Evolutionary conservation across 495 filamentous ascomycete species (phyloP).

Genomic region (Tuber umbilicatum): DNA sequence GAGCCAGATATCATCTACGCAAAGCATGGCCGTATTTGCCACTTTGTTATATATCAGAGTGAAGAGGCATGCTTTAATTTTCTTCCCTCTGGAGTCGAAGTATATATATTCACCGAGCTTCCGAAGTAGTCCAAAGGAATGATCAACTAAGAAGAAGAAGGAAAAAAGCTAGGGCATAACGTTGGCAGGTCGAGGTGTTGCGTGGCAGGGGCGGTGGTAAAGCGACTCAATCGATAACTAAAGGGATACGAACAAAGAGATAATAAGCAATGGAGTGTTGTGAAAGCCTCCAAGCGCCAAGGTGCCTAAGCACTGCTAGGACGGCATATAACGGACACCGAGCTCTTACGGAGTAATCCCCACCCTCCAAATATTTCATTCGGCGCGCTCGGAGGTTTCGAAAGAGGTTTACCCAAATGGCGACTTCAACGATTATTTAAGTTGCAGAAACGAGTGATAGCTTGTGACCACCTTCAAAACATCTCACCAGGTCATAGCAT

Average conservation of each 20-base stretch:
- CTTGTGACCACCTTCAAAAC: not conserved
- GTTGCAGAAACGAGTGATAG: not conserved
- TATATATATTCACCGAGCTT: not conserved
- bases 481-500: not conserved
- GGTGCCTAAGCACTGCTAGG: not conserved
- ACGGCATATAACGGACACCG: not conserved
- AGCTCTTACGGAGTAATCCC: not conserved
- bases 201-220: not conserved
- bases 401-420: not conserved
- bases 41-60: not conserved
- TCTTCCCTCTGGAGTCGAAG: not conserved
- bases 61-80: not conserved
- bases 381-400: not conserved
- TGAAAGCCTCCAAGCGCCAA: not conserved
- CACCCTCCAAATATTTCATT: not conserved
- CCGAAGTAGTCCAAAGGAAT: not conserved
- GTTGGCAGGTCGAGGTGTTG: not conserved
- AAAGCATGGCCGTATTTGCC: too few species aligned
- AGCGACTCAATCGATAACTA: too few species aligned
- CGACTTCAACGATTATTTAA: too few species aligned
- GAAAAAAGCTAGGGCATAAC: not conserved
- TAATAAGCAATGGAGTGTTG: too few species aligned
- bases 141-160: not conserved
- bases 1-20: too few species aligned
- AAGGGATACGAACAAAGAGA: too few species aligned